A percentile compares a stretch with the other conserved stretches of the same genome.
Evolutionary conservation across 768 basidiomycete genomes (phyloP).

Genomic region (Infundibulicybe gibba): DNA sequence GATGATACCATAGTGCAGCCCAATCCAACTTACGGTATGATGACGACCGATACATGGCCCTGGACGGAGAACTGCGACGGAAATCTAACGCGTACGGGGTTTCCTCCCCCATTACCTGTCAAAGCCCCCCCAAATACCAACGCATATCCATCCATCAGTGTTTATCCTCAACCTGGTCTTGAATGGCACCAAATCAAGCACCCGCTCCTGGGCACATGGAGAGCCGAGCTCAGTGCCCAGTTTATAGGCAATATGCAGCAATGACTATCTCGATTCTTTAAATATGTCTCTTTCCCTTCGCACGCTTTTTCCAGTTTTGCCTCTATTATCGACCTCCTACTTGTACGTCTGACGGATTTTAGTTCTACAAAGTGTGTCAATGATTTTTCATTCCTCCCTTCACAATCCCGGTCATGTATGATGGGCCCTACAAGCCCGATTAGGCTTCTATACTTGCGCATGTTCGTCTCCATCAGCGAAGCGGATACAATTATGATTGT

Average conservation of each 20-base stretch:
- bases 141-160: neutral
- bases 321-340: slow-evolving; percentile 2
- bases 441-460: slow-evolving; percentile 1
- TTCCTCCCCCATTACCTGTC: neutral
- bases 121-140: slow-evolving; percentile 1
- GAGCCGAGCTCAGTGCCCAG: too few species aligned
- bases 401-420: slow-evolving; percentile 18
- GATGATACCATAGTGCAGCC: slow-evolving; percentile 33
- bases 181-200: too few species aligned
- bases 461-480: neutral
- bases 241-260: too few species aligned
- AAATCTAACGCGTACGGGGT: too few species aligned
- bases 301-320: slow-evolving; percentile 2
- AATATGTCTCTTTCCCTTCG: slow-evolving; percentile 6
- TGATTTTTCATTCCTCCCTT: slow-evolving; percentile 12
- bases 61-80: slow-evolving; percentile 14
- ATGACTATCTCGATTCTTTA: slow-evolving; percentile 1
- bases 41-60: slow-evolving; percentile 17
- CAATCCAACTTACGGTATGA: slow-evolving; percentile 5
- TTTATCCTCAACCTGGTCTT: too few species aligned
- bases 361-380: slow-evolving; percentile 2
- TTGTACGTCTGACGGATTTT: slow-evolving; percentile 2
- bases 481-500: too few species aligned
- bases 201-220: neutral
- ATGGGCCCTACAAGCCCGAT: slow-evolving; percentile 6